These are phyloP conservation scores for Neolentinus lepideus DNA, from an alignment of 1,284 basidiomycete species.

Conservation along the genomic window DNA sequence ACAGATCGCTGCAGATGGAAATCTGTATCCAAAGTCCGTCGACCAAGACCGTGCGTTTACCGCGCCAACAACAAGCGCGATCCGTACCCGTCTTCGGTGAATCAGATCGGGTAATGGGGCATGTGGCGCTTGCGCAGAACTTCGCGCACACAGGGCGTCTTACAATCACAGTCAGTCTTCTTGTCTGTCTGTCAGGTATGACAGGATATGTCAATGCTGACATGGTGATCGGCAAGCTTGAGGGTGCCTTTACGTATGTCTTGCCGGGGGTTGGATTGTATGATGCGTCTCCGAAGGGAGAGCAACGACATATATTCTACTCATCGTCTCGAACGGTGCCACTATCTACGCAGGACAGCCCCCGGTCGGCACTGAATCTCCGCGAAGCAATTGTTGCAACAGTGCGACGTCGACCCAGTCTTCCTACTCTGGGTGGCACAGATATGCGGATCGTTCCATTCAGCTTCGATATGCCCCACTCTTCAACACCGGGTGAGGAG, in stretches of 20 bases:
- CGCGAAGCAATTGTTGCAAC: conserved; percentile 39
- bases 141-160: conserved; percentile 46
- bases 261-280: conserved; percentile 23
- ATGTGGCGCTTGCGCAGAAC: conserved; percentile 44
- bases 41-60: conserved; percentile 37
- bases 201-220: conserved; percentile 6
- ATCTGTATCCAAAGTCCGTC: conserved; percentile 54
- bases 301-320: conserved; percentile 49
- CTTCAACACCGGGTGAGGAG: conserved; percentile 43
- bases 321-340: conserved; percentile 34
- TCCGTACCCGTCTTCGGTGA: conserved; percentile 52
- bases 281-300: conserved; percentile 18
- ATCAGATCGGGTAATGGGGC: conserved; percentile 52
- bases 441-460: conserved; percentile 41
- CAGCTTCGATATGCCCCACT: conserved; percentile 47
- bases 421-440: conserved; percentile 27
- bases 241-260: conserved; percentile 52
- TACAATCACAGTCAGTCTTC: conserved; percentile 40
- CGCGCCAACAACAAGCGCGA: conserved; percentile 25
- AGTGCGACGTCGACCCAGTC: conserved; percentile 32
- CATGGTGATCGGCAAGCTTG: conserved; percentile 34
- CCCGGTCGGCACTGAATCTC: conserved; percentile 34
- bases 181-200: background rate
- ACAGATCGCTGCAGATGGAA: conserved; percentile 49
- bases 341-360: conserved; percentile 33